Evolutionary conservation across 1,284 basidiomycete species (phyloP).

Genomic region (Apiotrichum mycotoxinovorans): DNA sequence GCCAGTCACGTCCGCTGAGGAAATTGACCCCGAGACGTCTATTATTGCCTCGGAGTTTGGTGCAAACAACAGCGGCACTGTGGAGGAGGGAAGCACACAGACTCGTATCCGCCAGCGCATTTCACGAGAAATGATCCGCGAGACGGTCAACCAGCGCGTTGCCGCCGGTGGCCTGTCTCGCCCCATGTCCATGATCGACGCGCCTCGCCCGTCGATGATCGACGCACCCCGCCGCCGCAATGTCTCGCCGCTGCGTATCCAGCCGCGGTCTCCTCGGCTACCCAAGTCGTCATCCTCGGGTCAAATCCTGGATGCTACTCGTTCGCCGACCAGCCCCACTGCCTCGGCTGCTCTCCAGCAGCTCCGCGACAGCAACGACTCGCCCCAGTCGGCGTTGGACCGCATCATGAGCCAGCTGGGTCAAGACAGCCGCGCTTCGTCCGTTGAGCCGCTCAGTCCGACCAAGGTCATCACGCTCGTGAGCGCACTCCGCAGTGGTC

Average conservation of each 20-base stretch:
- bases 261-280: background rate
- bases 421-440: background rate
- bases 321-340: background rate
- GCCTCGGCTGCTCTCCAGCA: slow-evolving; percentile 4
- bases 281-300: background rate
- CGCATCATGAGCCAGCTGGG: slow-evolving; percentile 25
- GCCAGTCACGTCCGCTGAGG: background rate
- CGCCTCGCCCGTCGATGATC: slow-evolving; percentile 17
- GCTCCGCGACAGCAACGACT: slow-evolving; percentile 13
- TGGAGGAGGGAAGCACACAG: slow-evolving; percentile 26
- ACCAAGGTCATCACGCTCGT: slow-evolving; percentile 13
- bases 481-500: slow-evolving; percentile 10
- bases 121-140: slow-evolving; percentile 47
- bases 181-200: slow-evolving; percentile 14
- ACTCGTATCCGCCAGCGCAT: slow-evolving; percentile 47
- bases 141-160: slow-evolving; percentile 43
- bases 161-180: slow-evolving; percentile 27
- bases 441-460: slow-evolving; percentile 1
- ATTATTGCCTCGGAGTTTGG: slow-evolving; percentile 13
- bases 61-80: background rate
- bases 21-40: background rate
- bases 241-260: slow-evolving; percentile 1
- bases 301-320: background rate
- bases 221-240: slow-evolving; percentile 3
- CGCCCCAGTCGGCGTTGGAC: slow-evolving; percentile 44